phyloP scores from a whole-genome alignment of 1,284 basidiomycete genomes.

The Papiliotrema fonsecae region DNA sequence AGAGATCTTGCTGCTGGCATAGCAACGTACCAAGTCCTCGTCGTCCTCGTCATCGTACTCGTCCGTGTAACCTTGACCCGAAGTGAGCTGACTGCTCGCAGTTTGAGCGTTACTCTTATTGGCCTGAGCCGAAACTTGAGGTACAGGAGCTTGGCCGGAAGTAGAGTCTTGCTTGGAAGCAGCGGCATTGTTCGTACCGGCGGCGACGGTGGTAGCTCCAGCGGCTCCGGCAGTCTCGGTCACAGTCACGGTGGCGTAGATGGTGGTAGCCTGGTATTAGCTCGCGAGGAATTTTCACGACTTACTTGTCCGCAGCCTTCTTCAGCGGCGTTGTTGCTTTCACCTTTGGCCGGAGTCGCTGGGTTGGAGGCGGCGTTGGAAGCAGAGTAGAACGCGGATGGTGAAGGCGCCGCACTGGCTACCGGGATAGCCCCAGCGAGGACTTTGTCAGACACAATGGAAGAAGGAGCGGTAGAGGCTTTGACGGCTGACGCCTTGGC shows the following conservation, averaged over 20 bases:
- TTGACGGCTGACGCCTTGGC: not conserved
- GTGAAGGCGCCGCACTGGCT: not conserved
- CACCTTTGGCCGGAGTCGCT: too few species aligned
- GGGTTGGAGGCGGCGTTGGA: not conserved
- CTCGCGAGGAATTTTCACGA: not conserved
- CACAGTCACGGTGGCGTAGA: conserved; percentile 5
- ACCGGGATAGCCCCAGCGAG: not conserved
- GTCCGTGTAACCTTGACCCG: not conserved
- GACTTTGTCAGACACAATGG: not conserved
- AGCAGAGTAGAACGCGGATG: not conserved
- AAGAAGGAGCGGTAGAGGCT: not conserved
- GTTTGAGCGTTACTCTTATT: not conserved
- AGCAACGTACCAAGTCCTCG: conserved; percentile 3
- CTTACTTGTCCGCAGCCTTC: conserved; percentile 1
- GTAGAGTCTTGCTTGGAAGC: not conserved
- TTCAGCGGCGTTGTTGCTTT: too few species aligned
- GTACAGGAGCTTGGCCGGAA: not conserved
- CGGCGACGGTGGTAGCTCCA: not conserved
- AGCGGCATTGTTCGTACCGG: not conserved
- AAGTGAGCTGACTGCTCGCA: not conserved
- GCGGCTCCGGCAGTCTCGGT: conserved; percentile 1
- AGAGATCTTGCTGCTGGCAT: not conserved
- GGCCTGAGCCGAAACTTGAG: not conserved
- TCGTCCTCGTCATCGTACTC: conserved; percentile 3
- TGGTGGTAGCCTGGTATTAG: not conserved